Evolutionary conservation across 805 yeast genomes (phyloP), one percentile per base, ranked within the genome.

Genomic region (Vanderwaltozyma verrucispora): DNA sequence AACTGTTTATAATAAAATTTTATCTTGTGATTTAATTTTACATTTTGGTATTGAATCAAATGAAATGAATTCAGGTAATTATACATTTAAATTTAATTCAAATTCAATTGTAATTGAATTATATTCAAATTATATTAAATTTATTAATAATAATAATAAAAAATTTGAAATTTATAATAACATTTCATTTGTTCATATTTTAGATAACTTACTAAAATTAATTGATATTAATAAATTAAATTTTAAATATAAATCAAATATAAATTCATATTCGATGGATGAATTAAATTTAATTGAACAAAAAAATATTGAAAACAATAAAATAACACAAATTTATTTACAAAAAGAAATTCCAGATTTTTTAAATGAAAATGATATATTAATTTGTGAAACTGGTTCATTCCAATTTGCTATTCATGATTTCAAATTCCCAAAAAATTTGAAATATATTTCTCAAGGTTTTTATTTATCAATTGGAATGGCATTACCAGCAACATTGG

Each of bases 391-490:
- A 47, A 83, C 94, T 2, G 87, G 95, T 36, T 77, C 94, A 2
- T 73, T 83, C 53, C 77, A 80, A 67, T 86, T 85, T 63, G 88
- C 80, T 8, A 53, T 80, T 31, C 75, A 84, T 23, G 89, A 82
- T 50, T 54, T 80, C 25, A 62, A 64, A 46, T 71, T 88, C 41
- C 83, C 87, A 29, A 50, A 58, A 15, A 68, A 71, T 37, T 63
- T 71, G 21, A 64, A 63, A 36, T 63, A 67, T 37, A 64, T 79
- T 28, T 71, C 85, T 2, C 94, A 85, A 61, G 72, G 77, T 16
- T 83, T 80, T 53, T 88, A 80, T 54, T 73, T 87, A 7, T 84
- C 94, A 2, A 88, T 88, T 49, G 96, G 96, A 5, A 82, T 75
- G 64, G 89, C 94, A 0, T 64, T 88, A 20, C 96, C 96, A 2